phyloP scores from a whole-genome alignment of 2,329 filamentous ascomycete genomes.

The Rutstroemia sydowiana region DNA sequence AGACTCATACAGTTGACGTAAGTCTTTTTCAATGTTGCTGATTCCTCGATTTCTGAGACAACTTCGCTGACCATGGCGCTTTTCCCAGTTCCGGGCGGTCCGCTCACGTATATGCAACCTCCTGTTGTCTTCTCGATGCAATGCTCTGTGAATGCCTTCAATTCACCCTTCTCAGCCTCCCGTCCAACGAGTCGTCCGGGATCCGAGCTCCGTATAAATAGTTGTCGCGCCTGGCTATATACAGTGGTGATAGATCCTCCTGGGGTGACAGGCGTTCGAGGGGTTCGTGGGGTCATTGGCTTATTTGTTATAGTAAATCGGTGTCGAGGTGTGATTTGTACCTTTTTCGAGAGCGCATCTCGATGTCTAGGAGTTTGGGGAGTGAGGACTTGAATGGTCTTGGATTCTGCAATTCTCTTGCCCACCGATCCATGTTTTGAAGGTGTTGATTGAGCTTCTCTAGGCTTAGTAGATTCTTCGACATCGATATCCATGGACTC shows the following conservation, averaged over 20 bases:
- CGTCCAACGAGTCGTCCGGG: constrained; percentile 29
- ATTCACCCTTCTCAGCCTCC: constrained; percentile 49
- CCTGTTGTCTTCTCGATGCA: constrained; percentile 53
- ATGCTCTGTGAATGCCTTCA: constrained; percentile 61
- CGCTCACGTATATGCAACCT: constrained; percentile 90
- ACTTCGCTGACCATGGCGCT: constrained; percentile 86
- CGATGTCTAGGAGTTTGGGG: constrained; percentile 71
- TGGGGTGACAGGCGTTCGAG: constrained; percentile 66
- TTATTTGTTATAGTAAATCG: constrained; percentile 71
- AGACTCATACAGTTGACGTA: constrained; percentile 98
- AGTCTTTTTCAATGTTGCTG: constrained; percentile 52
- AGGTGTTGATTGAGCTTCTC: constrained; percentile 30
- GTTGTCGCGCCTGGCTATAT: constrained; percentile 79
- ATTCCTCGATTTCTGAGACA: constrained; percentile 49
- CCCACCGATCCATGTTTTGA: constrained; percentile 41
- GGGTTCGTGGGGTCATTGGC: constrained; percentile 70
- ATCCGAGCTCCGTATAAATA: constrained; percentile 61
- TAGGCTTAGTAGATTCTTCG: constrained; percentile 30
- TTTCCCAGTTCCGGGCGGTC: constrained; percentile 93
- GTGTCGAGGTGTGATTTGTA: constrained; percentile 75
- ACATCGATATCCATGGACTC: too few relatives aligned
- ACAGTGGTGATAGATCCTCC: constrained; percentile 60
- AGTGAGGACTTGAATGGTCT: constrained; percentile 47
- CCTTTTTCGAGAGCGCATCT: constrained; percentile 63
- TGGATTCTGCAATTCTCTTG: constrained; percentile 33